Evolutionary conservation across 805 yeast genomes (phyloP).

Genomic region (Candida montana): DNA sequence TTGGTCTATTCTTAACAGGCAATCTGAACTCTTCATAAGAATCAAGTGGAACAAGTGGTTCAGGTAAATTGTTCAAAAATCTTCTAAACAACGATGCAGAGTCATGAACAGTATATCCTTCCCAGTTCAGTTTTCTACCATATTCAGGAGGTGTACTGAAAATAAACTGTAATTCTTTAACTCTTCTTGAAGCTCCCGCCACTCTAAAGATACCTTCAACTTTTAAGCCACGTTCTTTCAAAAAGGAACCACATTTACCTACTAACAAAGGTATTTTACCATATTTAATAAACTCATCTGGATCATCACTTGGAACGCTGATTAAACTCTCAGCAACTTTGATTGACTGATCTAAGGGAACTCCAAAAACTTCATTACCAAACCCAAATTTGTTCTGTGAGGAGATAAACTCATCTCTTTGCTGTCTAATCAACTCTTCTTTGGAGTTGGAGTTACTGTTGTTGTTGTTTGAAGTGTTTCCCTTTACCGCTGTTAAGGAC

Average conservation of each 20-base stretch:
- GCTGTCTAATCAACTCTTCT: constrained; percentile 25
- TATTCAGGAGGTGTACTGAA: constrained; percentile 87
- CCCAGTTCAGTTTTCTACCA: constrained; percentile 84
- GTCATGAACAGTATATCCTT: constrained; percentile 92
- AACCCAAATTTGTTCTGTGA: constrained; percentile 30
- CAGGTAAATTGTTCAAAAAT: constrained; percentile 81
- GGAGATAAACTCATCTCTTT: constrained; percentile 34
- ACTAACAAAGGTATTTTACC: constrained; percentile 90
- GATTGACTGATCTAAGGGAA: constrained; percentile 65
- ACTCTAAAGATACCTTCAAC: constrained; percentile 92
- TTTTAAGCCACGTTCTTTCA: constrained; percentile 71
- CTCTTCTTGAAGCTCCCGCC: constrained; percentile 85
- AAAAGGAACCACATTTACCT: constrained; percentile 88
- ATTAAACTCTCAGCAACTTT: constrained; percentile 73
- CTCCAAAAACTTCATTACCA: constrained; percentile 66
- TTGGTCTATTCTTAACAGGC: constrained; percentile 61
- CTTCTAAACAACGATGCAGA: constrained; percentile 89
- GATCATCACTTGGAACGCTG: constrained; percentile 50
- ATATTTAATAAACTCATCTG: constrained; percentile 64
- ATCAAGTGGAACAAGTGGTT: constrained; percentile 80
- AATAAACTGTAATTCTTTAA: constrained; percentile 75
- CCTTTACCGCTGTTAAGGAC: constrained; percentile 26
- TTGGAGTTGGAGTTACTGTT: not conserved
- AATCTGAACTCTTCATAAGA: constrained; percentile 73
- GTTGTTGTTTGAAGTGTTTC: constrained; percentile 6